A percentile compares a stretch with the other conserved stretches of the same genome.
Evolutionary conservation across 2,329 filamentous ascomycete genomes (phyloP).

Genomic region (Epichloe hybrida): DNA sequence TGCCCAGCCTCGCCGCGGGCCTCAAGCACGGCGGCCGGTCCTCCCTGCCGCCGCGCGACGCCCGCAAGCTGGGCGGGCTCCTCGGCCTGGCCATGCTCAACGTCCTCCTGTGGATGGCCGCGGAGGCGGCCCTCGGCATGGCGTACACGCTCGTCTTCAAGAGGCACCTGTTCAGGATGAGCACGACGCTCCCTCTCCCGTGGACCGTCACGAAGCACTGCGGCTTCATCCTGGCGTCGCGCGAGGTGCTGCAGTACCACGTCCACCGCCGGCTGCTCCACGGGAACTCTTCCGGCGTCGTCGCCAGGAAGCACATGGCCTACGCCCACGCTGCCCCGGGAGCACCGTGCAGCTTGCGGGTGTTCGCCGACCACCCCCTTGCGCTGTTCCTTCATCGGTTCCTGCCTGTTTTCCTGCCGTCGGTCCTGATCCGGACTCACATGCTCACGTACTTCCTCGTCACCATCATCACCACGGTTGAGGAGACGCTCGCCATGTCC

Average conservation of each 20-base stretch:
- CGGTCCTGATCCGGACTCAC: slow-evolving; percentile 52
- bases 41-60: slow-evolving; percentile 34
- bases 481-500: slow-evolving; percentile 54
- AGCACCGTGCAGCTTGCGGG: slow-evolving; percentile 47
- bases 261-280: slow-evolving; percentile 65
- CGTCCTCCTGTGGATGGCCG: slow-evolving; percentile 27
- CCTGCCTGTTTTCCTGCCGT: slow-evolving; percentile 52
- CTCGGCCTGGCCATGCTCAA: slow-evolving; percentile 32
- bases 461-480: slow-evolving; percentile 46
- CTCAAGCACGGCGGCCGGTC: slow-evolving; percentile 52
- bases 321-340: slow-evolving; percentile 40
- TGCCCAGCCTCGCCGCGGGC: slow-evolving; percentile 54
- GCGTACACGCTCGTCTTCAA: slow-evolving; percentile 21
- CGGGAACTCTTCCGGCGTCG: slow-evolving; percentile 20
- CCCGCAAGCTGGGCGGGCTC: slow-evolving; percentile 19
- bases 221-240: slow-evolving; percentile 26
- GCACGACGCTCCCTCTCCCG: slow-evolving; percentile 35
- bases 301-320: slow-evolving; percentile 28
- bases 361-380: slow-evolving; percentile 55
- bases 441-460: slow-evolving; percentile 60
- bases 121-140: slow-evolving; percentile 29
- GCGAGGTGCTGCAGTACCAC: slow-evolving; percentile 55
- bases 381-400: slow-evolving; percentile 50
- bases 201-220: slow-evolving; percentile 40
- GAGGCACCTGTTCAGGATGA: slow-evolving; percentile 32